Percentiles rank a stretch among this genome's conserved stretches.
These are phyloP conservation scores for Fraxinus dipetala DNA, from an alignment of 305 asterid genomes.

Conservation along the genomic window DNA sequence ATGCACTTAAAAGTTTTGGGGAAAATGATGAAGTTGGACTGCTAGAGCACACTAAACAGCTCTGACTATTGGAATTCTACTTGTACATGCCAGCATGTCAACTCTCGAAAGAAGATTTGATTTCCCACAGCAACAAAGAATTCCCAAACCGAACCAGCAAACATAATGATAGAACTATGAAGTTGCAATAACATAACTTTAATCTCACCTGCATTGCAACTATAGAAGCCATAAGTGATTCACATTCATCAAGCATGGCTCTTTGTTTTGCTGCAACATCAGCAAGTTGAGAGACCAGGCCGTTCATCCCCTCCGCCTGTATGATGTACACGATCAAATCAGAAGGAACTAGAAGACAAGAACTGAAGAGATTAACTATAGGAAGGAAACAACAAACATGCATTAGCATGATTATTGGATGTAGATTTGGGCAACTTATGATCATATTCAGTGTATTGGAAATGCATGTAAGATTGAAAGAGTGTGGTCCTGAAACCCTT, in stretches of 20 bases:
- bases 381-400: neutral
- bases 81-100: neutral
- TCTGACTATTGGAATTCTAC: neutral
- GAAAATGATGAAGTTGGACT: neutral
- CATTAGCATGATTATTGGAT: neutral
- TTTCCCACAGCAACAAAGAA: neutral
- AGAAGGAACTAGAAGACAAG: neutral
- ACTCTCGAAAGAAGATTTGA: neutral
- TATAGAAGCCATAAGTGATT: conserved; percentile 53
- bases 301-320: conserved; percentile 69
- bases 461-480: neutral
- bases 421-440: neutral
- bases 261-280: conserved; percentile 69
- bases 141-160: neutral
- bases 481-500: neutral
- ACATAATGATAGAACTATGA: neutral
- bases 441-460: conserved; percentile 4
- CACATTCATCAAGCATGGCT: conserved; percentile 78
- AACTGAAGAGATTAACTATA: neutral
- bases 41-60: neutral
- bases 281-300: conserved; percentile 69
- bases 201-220: conserved; percentile 70
- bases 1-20: neutral
- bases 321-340: neutral
- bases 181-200: neutral